phyloP scores from a whole-genome alignment of 352 stramenopile genomes.

The Phytophthora constricta region DNA sequence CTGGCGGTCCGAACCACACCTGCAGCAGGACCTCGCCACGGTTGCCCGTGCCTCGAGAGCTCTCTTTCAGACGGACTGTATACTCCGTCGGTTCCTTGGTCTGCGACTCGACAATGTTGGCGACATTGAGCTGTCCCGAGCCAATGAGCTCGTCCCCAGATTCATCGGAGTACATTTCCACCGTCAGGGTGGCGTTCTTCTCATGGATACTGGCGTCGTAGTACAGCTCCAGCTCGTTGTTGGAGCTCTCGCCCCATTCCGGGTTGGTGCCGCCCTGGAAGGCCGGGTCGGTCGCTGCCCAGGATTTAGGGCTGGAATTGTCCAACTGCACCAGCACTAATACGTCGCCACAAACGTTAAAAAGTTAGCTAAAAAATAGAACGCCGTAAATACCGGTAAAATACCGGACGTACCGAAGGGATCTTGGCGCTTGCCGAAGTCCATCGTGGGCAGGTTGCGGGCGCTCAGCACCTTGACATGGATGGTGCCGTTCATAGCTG shows the following conservation, averaged over 20 bases:
- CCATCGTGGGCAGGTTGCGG: constrained; percentile 70
- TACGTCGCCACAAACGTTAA: constrained; percentile 6
- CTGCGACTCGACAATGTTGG: constrained; percentile 50
- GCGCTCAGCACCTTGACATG: constrained; percentile 76
- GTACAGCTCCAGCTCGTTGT: constrained; percentile 87
- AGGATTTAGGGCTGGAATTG: constrained; percentile 63
- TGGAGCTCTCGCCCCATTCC: constrained; percentile 70
- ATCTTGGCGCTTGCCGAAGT: constrained; percentile 85
- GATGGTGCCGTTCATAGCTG: constrained; percentile 66
- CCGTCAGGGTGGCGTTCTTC: constrained; percentile 57
- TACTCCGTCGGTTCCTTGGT: constrained; percentile 39
- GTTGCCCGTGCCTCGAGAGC: constrained; percentile 36
- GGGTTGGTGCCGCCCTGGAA: constrained; percentile 66
- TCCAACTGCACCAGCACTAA: constrained; percentile 81
- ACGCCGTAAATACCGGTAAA: background rate
- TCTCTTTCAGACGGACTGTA: constrained; percentile 61
- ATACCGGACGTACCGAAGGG: constrained; percentile 56
- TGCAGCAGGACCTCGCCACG: constrained; percentile 67
- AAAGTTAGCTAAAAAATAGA: constrained; percentile 17
- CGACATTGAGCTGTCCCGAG: constrained; percentile 65
- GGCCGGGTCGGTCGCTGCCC: constrained; percentile 69
- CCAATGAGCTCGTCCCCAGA: constrained; percentile 77
- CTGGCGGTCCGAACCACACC: constrained; percentile 82
- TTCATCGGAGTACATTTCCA: constrained; percentile 81
- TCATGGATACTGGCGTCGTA: constrained; percentile 64